Conservation (phyloP, 1,284 basidiomycete species). For the Anthracocystis panici-leucophaei region DNA sequence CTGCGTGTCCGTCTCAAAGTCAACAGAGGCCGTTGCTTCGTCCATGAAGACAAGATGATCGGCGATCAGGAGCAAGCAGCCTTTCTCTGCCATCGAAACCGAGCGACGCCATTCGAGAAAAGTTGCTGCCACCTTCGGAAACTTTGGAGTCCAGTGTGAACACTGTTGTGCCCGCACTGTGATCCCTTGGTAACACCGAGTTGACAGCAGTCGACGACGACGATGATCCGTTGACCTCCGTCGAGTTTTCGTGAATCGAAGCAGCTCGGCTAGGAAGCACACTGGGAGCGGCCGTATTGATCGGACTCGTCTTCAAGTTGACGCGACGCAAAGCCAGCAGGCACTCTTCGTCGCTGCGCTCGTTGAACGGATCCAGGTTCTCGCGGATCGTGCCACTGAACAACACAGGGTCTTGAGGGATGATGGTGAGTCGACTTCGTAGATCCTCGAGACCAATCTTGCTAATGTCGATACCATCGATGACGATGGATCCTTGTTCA, state of each 20-base stretch:
- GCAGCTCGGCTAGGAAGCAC: conserved; percentile 25
- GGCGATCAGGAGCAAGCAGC: conserved; percentile 56
- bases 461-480: conserved; percentile 71
- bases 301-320: conserved; percentile 34
- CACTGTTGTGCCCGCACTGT: conserved; percentile 11
- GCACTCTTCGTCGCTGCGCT: conserved; percentile 55
- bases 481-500: conserved; percentile 44
- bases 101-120: conserved; percentile 67
- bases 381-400: conserved; percentile 61
- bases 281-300: conserved; percentile 31
- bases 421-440: conserved; percentile 72
- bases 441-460: conserved; percentile 72
- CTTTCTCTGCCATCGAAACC: conserved; percentile 65
- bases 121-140: conserved; percentile 64
- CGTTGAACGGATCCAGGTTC: conserved; percentile 56
- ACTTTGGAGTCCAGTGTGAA: conserved; percentile 53
- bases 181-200: conserved; percentile 8
- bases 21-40: conserved; percentile 67
- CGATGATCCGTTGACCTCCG: conserved; percentile 15
- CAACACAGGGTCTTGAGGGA: conserved; percentile 70
- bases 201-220: conserved; percentile 24
- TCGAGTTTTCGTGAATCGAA: conserved; percentile 14
- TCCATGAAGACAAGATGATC: conserved; percentile 68
- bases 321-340: conserved; percentile 45
- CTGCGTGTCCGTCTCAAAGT: conserved; percentile 56